Evolutionary conservation across 306 rosid species (phyloP), one percentile per base, ranked within the genome.

Genomic region (Cicer chorassanicum): DNA sequence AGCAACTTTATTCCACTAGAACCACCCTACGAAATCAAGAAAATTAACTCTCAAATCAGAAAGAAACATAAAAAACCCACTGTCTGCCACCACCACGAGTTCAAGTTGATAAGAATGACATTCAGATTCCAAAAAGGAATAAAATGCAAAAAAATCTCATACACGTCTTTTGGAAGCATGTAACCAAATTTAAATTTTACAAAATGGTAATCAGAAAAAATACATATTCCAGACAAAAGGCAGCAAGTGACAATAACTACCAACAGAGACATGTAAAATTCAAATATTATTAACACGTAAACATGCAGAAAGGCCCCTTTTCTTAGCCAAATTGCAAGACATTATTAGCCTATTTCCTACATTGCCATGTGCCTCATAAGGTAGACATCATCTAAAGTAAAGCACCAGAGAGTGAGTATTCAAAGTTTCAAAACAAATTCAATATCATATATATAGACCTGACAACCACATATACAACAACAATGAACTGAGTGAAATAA

Each of bases 11-110:
- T 72, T 87, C 86, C 95, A 21, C 81, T 86, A 66, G 87, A 83
- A 60, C 92, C 97, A 72, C 96, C 93, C 99, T 94, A 78, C 91
- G 89, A 86, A 43, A 86, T 72, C 79, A 87, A 81, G 83, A 54
- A 77, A 87, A 81, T 43, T 56, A 82, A 78, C 59, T 81, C 76
- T 36, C 75, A 57, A 79, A 64, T 82, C 73, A 83, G 83, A 59
- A 66, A 44, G 71, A 57, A 12, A 68, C 12, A 70, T 55, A 46
- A 41, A 78, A 72, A 73, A 56, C 15, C 50, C 36, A 55, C 38
- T 60, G 72, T 53, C 40, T 51, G 14, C 71, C 39, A 36, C 67
- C 19, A 19, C 38, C 68, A 69, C 53, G 53, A 69, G 24, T 69
- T 55, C 11, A 74, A 56, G 51, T 55, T 77, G 41, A 63, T 50